Percentiles rank a stretch among this genome's conserved stretches.
Conservation (phyloP, 441 rosid species). For the Eutrema salsugineum region DNA sequence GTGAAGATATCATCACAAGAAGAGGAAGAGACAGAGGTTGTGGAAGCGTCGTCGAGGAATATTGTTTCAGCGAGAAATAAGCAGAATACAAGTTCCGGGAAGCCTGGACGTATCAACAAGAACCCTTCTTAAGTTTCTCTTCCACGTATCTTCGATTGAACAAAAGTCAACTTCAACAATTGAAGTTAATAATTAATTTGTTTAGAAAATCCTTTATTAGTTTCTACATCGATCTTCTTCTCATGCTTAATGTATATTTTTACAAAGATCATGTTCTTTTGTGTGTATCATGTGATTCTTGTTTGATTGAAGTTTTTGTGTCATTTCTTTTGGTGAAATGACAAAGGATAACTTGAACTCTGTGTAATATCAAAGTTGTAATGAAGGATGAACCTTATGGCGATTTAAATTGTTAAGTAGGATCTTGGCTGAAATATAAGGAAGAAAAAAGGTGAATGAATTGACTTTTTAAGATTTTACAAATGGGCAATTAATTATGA, state of each 20-base stretch:
- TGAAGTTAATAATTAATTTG: not conserved
- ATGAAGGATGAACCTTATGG: not conserved
- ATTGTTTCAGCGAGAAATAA: not conserved
- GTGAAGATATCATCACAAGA: conserved; percentile 3
- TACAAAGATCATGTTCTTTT: not conserved
- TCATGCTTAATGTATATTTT: not conserved
- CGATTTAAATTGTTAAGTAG: not conserved
- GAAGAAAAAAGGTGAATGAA: not conserved
- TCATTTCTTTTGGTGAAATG: not conserved
- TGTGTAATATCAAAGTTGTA: too few species aligned
- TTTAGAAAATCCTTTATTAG: not conserved
- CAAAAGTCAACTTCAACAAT: not conserved
- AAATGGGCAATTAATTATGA: not conserved
- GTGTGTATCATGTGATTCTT: not conserved
- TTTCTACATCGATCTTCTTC: not conserved
- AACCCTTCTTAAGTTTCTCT: not conserved
- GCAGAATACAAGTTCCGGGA: conserved; percentile 15
- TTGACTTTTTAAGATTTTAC: not conserved
- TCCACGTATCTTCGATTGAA: not conserved
- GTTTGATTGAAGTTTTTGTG: not conserved
- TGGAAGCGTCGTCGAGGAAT: conserved; percentile 5
- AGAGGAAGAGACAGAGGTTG: not conserved
- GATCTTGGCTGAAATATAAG: not conserved
- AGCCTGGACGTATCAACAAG: conserved; percentile 18
- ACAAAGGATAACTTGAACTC: too few species aligned